phyloP scores from a whole-genome alignment of 495 filamentous ascomycete genomes.

The Rostrohypoxylon terebratum region DNA sequence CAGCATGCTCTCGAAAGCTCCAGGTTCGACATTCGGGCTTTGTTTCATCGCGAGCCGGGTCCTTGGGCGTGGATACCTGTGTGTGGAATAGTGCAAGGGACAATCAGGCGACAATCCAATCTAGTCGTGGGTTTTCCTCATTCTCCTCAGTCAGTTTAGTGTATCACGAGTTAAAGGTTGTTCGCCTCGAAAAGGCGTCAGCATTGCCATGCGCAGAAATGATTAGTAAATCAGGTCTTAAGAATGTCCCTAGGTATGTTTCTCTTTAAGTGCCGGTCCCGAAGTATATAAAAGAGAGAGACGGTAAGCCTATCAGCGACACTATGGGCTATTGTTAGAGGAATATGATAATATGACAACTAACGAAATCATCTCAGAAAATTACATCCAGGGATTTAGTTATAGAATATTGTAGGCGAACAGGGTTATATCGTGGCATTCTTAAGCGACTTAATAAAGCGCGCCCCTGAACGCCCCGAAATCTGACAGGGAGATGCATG shows the following conservation, averaged over 20 bases:
- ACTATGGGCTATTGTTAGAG: neutral
- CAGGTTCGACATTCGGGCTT: neutral
- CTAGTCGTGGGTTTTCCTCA: neutral
- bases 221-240: neutral
- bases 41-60: slow-evolving; percentile 15
- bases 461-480: neutral
- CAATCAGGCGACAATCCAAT: slow-evolving; percentile 1
- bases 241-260: neutral
- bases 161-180: neutral
- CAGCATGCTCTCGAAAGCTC: slow-evolving; percentile 1
- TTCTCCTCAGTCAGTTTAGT: neutral
- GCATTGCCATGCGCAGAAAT: neutral
- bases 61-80: slow-evolving; percentile 21
- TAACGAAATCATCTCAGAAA: neutral
- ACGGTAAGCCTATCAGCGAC: neutral
- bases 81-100: slow-evolving; percentile 18
- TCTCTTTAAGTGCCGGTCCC: neutral
- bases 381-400: neutral
- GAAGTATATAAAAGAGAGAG: neutral
- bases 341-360: neutral
- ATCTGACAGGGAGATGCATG: neutral
- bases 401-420: neutral
- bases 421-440: neutral
- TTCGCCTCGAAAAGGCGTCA: neutral
- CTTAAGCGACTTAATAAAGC: slow-evolving; percentile 6